A percentile compares a stretch with the other conserved stretches of the same genome.
These are phyloP conservation scores for Allantophomopsis cytisporea DNA, from an alignment of 2,329 filamentous ascomycete genomes.

Conservation along the genomic window DNA sequence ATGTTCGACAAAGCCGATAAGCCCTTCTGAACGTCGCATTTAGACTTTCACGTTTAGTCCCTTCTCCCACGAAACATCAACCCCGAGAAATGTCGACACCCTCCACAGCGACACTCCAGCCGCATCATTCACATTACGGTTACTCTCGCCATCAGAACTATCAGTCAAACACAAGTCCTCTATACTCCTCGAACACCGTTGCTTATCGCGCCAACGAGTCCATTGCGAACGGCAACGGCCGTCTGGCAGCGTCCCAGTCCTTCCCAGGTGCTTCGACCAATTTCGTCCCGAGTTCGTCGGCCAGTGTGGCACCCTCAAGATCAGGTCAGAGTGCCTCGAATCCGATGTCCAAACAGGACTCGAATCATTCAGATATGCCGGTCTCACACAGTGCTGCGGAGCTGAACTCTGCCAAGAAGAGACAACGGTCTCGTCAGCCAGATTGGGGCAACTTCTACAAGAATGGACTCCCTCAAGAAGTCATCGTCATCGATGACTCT, in stretches of 20 bases:
- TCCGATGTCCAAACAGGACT: slow-evolving; percentile 9
- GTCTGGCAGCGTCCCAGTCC: slow-evolving; percentile 16
- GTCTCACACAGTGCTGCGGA: slow-evolving; percentile 15
- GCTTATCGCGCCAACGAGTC: slow-evolving; percentile 34
- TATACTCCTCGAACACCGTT: too few species aligned
- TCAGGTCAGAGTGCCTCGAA: slow-evolving; percentile 8
- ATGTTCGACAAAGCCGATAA: too few species aligned
- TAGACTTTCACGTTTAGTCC: slow-evolving; percentile 1
- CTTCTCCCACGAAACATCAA: neutral
- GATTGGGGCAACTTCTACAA: slow-evolving; percentile 75
- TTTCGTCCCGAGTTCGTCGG: slow-evolving; percentile 11
- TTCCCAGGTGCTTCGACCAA: slow-evolving; percentile 17
- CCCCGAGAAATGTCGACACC: slow-evolving; percentile 58
- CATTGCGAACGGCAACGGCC: slow-evolving; percentile 17
- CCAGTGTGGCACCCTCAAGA: slow-evolving; percentile 11
- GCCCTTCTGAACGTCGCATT: too few species aligned
- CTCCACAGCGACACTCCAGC: slow-evolving; percentile 60
- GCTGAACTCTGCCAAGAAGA: slow-evolving; percentile 20
- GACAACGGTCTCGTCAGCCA: slow-evolving; percentile 33
- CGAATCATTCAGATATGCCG: slow-evolving; percentile 20
- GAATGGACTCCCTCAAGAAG: slow-evolving; percentile 71
- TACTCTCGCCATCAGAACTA: slow-evolving; percentile 43
- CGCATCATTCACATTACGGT: slow-evolving; percentile 50
- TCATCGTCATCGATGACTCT: slow-evolving; percentile 69
- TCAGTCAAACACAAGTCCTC: slow-evolving; percentile 31